These are phyloP conservation scores for Colletotrichum godetiae DNA, from an alignment of 2,329 filamentous ascomycete genomes.

Conservation along the genomic window DNA sequence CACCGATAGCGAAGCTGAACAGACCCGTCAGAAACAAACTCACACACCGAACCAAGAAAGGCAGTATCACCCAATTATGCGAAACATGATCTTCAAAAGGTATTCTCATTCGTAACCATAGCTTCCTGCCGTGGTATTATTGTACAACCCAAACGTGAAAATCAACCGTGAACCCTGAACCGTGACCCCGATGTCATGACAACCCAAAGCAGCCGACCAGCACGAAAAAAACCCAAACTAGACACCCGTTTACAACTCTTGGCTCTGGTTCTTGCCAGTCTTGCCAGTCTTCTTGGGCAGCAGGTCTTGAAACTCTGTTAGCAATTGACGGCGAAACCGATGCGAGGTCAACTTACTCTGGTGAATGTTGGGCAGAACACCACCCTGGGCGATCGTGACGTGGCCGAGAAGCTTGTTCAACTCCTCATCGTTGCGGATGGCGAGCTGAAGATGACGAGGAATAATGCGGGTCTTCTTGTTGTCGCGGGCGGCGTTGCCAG, in stretches of 20 bases:
- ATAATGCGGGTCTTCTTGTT: constrained; percentile 99
- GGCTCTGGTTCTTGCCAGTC: constrained; percentile 90
- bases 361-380: constrained; percentile 97
- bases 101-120: constrained; percentile 73
- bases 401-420: constrained; percentile 98
- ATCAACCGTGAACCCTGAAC: constrained; percentile 77
- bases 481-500: constrained; percentile 97
- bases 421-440: constrained; percentile 99
- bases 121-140: constrained; percentile 70
- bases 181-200: constrained; percentile 86
- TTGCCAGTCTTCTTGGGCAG: constrained; percentile 99
- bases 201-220: constrained; percentile 75
- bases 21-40: no score
- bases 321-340: constrained; percentile 35
- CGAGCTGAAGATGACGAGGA: constrained; percentile 97
- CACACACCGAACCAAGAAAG: background rate
- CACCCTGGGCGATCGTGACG: constrained; percentile 96
- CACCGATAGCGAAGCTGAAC: no score
- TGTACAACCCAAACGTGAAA: constrained; percentile 76
- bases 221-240: constrained; percentile 66
- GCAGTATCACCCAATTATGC: background rate
- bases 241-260: constrained; percentile 82
- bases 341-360: constrained; percentile 76
- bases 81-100: constrained; percentile 54
- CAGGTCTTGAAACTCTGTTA: constrained; percentile 75